Evolutionary conservation across 75 land plant species (phyloP).

Genomic region (Chamaecyparis obtusa): DNA sequence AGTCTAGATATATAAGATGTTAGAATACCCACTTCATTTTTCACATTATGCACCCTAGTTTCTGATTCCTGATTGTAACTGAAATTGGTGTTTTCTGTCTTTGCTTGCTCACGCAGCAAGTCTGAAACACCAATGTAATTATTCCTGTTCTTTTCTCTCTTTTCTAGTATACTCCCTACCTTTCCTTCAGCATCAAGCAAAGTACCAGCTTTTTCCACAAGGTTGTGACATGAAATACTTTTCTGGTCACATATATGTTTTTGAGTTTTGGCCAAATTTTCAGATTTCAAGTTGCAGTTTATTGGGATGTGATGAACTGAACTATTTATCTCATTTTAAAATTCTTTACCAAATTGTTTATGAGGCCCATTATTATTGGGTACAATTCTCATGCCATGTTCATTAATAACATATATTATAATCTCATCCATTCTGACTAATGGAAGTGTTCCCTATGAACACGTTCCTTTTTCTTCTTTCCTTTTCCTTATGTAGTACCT

Average conservation of each 20-base stretch:
- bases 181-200: not conserved
- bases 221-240: not conserved
- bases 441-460: conserved; percentile 46
- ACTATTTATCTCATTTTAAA: not conserved
- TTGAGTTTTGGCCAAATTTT: not conserved
- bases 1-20: not conserved
- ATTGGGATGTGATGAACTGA: not conserved
- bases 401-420: conserved; percentile 11
- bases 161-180: not conserved
- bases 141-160: not conserved
- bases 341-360: not conserved
- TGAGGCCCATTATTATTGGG: not conserved
- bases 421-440: conserved; percentile 54
- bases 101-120: not conserved
- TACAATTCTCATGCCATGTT: not conserved
- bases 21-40: not conserved
- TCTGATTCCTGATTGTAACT: not conserved
- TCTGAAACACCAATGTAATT: not conserved
- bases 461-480: conserved; percentile 41
- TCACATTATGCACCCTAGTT: not conserved
- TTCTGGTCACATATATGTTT: not conserved
- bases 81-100: not conserved
- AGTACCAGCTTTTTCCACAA: not conserved
- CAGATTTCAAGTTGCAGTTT: not conserved
- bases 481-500: no score